Evolutionary conservation across 805 yeast species (phyloP).

Genomic region (Schizosaccharomyces japonicus): DNA sequence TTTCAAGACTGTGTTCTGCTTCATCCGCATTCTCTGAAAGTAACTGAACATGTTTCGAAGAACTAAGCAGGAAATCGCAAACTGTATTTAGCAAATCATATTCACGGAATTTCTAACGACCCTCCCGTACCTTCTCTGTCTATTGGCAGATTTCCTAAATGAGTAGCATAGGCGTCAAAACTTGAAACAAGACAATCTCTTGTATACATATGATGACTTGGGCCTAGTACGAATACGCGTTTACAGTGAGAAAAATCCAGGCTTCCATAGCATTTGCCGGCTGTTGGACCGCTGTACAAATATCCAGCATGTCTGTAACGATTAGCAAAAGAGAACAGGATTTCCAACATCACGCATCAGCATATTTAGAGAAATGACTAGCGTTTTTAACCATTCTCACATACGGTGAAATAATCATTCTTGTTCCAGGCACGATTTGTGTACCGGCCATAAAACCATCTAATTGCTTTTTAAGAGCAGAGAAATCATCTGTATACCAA

Average conservation of each 20-base stretch:
- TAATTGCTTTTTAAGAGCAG: slow-evolving; percentile 27
- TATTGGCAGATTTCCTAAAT: slow-evolving; percentile 51
- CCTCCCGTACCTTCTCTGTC: slow-evolving; percentile 23
- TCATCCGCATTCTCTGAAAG: slow-evolving; percentile 50
- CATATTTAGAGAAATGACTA: too few species aligned
- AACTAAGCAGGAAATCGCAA: too few species aligned
- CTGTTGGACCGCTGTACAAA: slow-evolving; percentile 49
- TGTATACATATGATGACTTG: slow-evolving; percentile 77
- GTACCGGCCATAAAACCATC: slow-evolving; percentile 22
- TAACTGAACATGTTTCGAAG: too few species aligned
- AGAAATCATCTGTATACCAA: slow-evolving; percentile 44
- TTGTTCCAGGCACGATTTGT: background rate
- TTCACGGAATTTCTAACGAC: too few species aligned
- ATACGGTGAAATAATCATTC: background rate
- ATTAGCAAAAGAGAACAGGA: slow-evolving; percentile 15
- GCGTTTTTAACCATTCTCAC: background rate
- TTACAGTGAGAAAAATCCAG: slow-evolving; percentile 29
- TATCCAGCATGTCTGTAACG: slow-evolving; percentile 62
- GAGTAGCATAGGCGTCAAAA: slow-evolving; percentile 45
- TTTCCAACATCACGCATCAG: too few species aligned
- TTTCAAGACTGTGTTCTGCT: slow-evolving; percentile 79
- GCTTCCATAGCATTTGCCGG: slow-evolving; percentile 52
- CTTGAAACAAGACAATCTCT: slow-evolving; percentile 31
- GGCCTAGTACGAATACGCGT: slow-evolving; percentile 65
- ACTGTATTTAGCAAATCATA: too few species aligned